These are phyloP conservation scores for Saccharomycopsis fermentans DNA, from an alignment of 805 yeast genomes.

Conservation along the genomic window DNA sequence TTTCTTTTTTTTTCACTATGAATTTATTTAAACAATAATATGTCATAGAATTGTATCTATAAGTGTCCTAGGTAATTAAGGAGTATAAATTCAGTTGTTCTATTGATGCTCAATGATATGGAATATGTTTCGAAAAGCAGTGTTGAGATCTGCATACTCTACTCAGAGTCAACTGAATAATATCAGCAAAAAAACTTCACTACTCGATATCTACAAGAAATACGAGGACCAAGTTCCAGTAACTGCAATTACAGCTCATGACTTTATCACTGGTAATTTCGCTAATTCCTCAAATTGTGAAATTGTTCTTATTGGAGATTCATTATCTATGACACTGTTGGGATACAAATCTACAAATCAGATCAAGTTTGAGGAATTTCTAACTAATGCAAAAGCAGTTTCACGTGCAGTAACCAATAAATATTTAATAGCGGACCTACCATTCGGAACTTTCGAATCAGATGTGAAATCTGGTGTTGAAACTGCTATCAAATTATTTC, in stretches of 20 bases:
- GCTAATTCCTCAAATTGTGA: conserved; percentile 63
- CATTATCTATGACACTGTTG: conserved; percentile 82
- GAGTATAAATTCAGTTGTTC: too few relatives aligned
- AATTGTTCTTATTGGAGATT: conserved; percentile 77
- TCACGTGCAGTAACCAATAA: conserved; percentile 57
- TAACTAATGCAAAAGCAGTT: conserved; percentile 68
- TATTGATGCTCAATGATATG: background rate
- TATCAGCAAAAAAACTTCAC: conserved; percentile 21
- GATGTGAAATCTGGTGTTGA: conserved; percentile 53
- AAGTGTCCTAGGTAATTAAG: too few relatives aligned
- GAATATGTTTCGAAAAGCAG: background rate
- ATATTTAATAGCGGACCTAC: conserved; percentile 73
- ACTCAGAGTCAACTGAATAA: background rate
- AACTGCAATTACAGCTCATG: conserved; percentile 75
- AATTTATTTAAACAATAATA: too few relatives aligned
- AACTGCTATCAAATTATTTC: conserved; percentile 46
- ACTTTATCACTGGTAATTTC: conserved; percentile 61
- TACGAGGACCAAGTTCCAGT: conserved; percentile 31
- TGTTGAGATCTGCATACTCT: background rate
- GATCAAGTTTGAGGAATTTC: conserved; percentile 67
- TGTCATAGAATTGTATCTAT: too few relatives aligned
- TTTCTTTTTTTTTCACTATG: background rate
- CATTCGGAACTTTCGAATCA: conserved; percentile 77
- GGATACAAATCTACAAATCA: conserved; percentile 75
- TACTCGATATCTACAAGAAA: conserved; percentile 31